Percentiles rank a stretch among this genome's conserved stretches.
These are phyloP conservation scores for Coemansia sp. DNA, from an alignment of 192 early-diverging fungal species.

Conservation along the genomic window DNA sequence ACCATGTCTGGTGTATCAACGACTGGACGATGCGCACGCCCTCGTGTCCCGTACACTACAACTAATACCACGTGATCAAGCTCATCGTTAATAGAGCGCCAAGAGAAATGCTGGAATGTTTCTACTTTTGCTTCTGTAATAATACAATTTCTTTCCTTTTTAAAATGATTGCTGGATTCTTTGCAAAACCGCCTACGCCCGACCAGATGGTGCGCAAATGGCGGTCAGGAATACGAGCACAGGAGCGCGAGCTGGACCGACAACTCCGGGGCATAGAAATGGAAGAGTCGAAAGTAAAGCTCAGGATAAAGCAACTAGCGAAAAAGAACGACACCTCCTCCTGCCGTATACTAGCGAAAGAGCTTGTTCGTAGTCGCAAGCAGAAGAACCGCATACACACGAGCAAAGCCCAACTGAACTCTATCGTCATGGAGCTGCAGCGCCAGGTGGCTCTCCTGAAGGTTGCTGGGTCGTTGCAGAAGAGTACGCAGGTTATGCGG, in stretches of 20 bases:
- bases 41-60: conserved; percentile 83
- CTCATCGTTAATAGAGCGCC: background rate
- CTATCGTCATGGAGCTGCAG: conserved; percentile 84
- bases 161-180: conserved; percentile 15
- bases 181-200: conserved; percentile 45
- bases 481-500: conserved; percentile 89
- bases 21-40: conserved; percentile 75
- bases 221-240: conserved; percentile 74
- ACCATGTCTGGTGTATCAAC: conserved; percentile 80
- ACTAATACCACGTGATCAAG: conserved; percentile 4
- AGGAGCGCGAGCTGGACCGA: conserved; percentile 86
- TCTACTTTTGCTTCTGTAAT: background rate
- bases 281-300: conserved; percentile 85
- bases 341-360: conserved; percentile 78
- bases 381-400: conserved; percentile 81
- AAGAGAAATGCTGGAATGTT: background rate
- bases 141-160: background rate
- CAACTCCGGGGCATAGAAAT: conserved; percentile 73
- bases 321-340: conserved; percentile 78
- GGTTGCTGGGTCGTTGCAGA: conserved; percentile 82
- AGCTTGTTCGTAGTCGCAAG: conserved; percentile 74
- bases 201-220: conserved; percentile 85
- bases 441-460: conserved; percentile 85
- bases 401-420: conserved; percentile 91
- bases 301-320: conserved; percentile 77